These are phyloP conservation scores for Botryotinia globosa DNA, from an alignment of 2,329 filamentous ascomycete genomes.

Conservation along the genomic window DNA sequence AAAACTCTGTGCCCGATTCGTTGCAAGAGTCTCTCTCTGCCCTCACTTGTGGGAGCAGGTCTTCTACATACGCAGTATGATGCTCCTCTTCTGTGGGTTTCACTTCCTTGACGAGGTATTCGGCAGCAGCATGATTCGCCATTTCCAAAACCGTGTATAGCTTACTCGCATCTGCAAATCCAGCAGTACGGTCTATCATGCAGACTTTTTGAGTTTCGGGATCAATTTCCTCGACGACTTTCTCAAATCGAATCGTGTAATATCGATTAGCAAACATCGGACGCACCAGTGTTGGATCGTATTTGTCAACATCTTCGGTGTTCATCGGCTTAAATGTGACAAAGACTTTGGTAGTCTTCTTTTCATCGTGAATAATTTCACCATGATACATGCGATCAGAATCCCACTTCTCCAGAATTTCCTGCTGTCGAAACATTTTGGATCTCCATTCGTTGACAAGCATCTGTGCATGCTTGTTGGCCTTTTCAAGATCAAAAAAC, in stretches of 20 bases:
- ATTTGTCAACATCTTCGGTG: not conserved
- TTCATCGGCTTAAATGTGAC: not conserved
- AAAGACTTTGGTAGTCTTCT: conserved; percentile 6
- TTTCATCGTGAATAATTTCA: not conserved
- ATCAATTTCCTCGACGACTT: not conserved
- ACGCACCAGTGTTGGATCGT: not conserved
- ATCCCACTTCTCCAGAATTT: conserved; percentile 11
- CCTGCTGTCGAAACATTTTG: not conserved
- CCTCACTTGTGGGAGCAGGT: not conserved
- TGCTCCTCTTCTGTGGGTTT: conserved; percentile 22
- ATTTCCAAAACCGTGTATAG: conserved; percentile 21
- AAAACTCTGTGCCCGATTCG: fast-evolving
- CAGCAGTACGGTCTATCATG: not conserved
- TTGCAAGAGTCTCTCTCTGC: not conserved
- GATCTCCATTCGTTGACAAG: conserved; percentile 9
- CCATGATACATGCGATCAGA: not conserved
- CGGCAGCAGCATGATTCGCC: conserved; percentile 27
- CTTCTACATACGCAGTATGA: not conserved
- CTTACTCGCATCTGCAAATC: not conserved
- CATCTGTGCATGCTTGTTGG: conserved; percentile 18
- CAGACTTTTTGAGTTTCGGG: not conserved
- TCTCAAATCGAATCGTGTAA: conserved; percentile 10
- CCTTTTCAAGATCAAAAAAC: conserved; percentile 13
- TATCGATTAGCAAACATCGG: not conserved
- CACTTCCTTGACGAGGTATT: conserved; percentile 16